Evolutionary conservation across 495 filamentous ascomycete species (phyloP).

Genomic region (Zalerion maritima): DNA sequence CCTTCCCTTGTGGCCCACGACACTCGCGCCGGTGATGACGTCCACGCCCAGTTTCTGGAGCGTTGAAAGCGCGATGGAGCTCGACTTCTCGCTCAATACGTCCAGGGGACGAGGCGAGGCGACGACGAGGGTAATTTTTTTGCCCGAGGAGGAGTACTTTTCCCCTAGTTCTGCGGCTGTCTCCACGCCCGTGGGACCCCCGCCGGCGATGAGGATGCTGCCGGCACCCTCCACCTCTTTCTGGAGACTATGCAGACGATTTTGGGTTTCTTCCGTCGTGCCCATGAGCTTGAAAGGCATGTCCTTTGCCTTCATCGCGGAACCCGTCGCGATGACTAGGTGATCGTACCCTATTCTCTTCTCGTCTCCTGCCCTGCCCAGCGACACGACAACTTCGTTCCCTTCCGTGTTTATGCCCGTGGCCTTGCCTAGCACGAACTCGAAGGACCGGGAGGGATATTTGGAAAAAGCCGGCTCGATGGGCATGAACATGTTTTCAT

Average conservation of each 20-base stretch:
- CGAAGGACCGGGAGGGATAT: conserved; percentile 34
- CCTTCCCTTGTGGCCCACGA: conserved; percentile 1
- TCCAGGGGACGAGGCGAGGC: conserved; percentile 15
- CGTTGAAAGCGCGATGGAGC: conserved; percentile 12
- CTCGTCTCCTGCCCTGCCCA: conserved; percentile 12
- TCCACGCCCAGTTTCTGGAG: conserved; percentile 22
- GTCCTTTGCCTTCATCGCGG: conserved; percentile 18
- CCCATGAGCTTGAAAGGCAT: conserved; percentile 38
- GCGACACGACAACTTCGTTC: conserved; percentile 29
- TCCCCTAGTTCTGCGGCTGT: conserved; percentile 44
- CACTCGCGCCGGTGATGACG: conserved; percentile 6
- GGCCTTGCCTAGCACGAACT: conserved; percentile 41
- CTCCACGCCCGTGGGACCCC: conserved; percentile 53
- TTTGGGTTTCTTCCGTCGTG: conserved; percentile 25
- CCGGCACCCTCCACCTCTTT: conserved; percentile 34
- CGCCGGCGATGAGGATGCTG: conserved; percentile 51
- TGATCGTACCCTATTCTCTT: conserved; percentile 32
- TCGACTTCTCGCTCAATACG: conserved; percentile 11
- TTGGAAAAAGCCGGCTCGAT: conserved; percentile 37
- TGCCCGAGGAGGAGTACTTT: conserved; percentile 17
- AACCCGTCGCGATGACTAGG: conserved; percentile 42
- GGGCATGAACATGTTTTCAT: conserved; percentile 27
- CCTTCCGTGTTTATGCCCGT: conserved; percentile 28
- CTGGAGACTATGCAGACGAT: conserved; percentile 28
- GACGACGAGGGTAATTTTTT: conserved; percentile 32